Percentiles rank a stretch among this genome's conserved stretches.
phyloP scores from a whole-genome alignment of 805 yeast genomes.

The Candida adriatica region DNA sequence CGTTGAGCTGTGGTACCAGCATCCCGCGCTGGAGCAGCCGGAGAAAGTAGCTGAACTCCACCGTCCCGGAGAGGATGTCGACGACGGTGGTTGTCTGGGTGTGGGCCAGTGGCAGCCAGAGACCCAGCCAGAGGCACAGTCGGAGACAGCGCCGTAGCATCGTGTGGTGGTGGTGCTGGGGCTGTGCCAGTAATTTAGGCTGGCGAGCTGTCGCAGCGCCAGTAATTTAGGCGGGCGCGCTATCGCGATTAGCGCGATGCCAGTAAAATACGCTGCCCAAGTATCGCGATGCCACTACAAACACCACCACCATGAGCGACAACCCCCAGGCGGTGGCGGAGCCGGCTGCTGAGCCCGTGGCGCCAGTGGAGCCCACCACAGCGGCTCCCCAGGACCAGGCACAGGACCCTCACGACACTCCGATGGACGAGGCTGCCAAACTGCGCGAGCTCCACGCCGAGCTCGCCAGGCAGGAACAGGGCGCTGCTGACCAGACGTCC shows the following conservation, averaged over 20 bases:
- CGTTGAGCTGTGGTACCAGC: conserved; percentile 54
- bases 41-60: conserved; percentile 59
- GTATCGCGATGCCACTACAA: no score
- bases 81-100: conserved; percentile 48
- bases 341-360: background rate
- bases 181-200: no score
- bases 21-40: conserved; percentile 56
- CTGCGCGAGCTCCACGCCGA: conserved; percentile 53
- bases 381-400: conserved; percentile 1
- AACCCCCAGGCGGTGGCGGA: no score
- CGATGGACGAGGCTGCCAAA: conserved; percentile 54
- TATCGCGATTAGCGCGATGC: no score
- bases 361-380: background rate
- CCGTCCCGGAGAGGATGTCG: conserved; percentile 62
- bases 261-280: no score
- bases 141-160: conserved; percentile 1
- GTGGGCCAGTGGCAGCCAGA: no score
- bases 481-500: conserved; percentile 40
- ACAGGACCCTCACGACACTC: conserved; percentile 12
- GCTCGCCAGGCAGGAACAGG: conserved; percentile 35
- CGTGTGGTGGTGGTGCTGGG: no score
- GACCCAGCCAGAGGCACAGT: conserved; percentile 2
- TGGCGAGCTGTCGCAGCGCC: no score
- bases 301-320: no score
- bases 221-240: no score